These are phyloP conservation scores for Coniosporium tulheliwenetii DNA, from an alignment of 2,329 filamentous ascomycete genomes.

Conservation along the genomic window DNA sequence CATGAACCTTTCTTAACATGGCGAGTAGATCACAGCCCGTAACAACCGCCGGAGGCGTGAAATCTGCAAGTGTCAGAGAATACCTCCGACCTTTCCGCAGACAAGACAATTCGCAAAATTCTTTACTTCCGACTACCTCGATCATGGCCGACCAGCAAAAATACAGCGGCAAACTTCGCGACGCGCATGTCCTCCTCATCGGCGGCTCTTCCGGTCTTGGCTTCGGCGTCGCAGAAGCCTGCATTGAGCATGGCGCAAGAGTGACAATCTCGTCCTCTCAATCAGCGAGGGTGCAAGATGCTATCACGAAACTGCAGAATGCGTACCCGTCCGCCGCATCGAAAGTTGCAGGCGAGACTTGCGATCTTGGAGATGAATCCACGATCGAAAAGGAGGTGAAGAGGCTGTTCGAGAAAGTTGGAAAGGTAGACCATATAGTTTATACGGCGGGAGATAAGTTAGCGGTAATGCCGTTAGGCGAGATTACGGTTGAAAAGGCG, in stretches of 20 bases:
- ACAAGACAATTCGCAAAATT: too few relatives aligned
- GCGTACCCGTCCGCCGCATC: slow-evolving; percentile 1
- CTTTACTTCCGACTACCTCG: not conserved
- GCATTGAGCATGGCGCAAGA: slow-evolving; percentile 1
- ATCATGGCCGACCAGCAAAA: slow-evolving; percentile 2
- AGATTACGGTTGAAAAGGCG: slow-evolving; percentile 1
- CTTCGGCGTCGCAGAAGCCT: slow-evolving; percentile 3
- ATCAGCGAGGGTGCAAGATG: not conserved
- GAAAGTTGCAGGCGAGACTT: not conserved
- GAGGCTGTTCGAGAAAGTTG: not conserved
- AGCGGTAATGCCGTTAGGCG: slow-evolving; percentile 2
- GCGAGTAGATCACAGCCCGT: too few relatives aligned
- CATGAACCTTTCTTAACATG: too few relatives aligned
- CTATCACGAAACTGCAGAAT: not conserved
- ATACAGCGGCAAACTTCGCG: slow-evolving; percentile 2
- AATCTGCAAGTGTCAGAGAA: too few relatives aligned
- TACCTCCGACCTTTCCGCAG: too few relatives aligned
- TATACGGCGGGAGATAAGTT: slow-evolving; percentile 3
- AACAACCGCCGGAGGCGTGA: too few relatives aligned
- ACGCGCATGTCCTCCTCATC: slow-evolving; percentile 1
- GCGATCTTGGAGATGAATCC: slow-evolving; percentile 1
- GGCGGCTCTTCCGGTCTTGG: slow-evolving; percentile 3
- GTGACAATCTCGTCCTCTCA: slow-evolving; percentile 2
- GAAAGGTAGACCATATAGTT: slow-evolving; percentile 3
- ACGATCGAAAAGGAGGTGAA: slow-evolving; percentile 1